phyloP scores from a whole-genome alignment of 768 basidiomycete genomes.

The Lactarius psammicola region DNA sequence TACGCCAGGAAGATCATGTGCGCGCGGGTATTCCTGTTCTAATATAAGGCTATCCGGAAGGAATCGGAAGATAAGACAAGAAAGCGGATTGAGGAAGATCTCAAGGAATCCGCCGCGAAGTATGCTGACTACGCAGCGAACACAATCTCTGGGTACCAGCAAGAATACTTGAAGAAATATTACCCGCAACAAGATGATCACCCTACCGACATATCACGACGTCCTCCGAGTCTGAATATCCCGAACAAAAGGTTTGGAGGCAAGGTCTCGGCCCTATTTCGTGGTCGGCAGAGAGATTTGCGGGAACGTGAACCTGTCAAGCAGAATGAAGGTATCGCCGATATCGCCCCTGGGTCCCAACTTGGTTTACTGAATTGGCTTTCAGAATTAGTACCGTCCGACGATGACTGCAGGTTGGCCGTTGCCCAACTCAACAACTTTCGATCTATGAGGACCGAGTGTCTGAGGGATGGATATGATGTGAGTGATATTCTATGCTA shows the following conservation, averaged over 20 bases:
- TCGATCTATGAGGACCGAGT: neutral
- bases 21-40: too few species aligned
- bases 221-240: neutral
- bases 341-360: neutral
- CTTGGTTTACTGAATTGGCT: neutral
- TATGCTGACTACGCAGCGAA: neutral
- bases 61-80: neutral
- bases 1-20: neutral
- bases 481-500: neutral
- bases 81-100: neutral
- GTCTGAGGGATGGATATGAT: neutral
- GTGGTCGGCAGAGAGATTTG: neutral
- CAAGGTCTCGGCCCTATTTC: neutral
- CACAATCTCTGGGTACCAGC: neutral
- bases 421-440: neutral
- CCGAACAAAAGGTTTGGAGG: neutral
- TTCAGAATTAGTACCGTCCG: neutral
- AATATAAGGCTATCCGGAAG: neutral
- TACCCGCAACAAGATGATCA: neutral
- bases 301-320: too few species aligned
- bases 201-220: neutral
- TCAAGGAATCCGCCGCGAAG: neutral
- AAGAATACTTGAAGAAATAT: neutral
- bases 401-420: neutral
- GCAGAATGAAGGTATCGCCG: neutral